Percentiles rank a stretch among this genome's conserved stretches.
Evolutionary conservation across 305 asterid genomes (phyloP).

Genomic region (Fraxinus baroniana): DNA sequence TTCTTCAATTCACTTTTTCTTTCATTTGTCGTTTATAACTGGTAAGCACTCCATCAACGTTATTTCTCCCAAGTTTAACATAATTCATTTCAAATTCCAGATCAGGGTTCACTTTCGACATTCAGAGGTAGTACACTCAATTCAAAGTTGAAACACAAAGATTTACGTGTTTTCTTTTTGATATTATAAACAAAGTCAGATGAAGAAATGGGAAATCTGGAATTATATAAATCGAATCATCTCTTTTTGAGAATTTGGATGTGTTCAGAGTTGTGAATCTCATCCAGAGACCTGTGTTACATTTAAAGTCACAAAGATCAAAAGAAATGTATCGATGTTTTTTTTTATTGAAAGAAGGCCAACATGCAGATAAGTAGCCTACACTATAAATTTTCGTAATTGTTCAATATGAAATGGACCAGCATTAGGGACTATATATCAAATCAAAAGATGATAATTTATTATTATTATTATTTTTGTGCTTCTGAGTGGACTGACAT

Average conservation of each 20-base stretch:
- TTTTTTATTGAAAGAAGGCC: neutral
- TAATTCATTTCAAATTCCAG: neutral
- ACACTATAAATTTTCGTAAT: neutral
- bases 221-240: neutral
- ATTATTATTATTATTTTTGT: neutral
- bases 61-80: neutral
- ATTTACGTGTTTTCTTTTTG: neutral
- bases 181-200: neutral
- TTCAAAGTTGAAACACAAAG: slow-evolving; percentile 14
- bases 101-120: neutral
- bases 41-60: neutral
- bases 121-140: neutral
- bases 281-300: neutral
- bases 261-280: neutral
- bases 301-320: neutral
- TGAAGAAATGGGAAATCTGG: neutral
- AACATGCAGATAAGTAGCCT: neutral
- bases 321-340: neutral
- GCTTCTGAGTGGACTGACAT: neutral
- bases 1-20: neutral
- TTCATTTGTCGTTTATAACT: neutral
- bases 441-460: neutral
- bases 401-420: neutral
- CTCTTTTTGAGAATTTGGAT: neutral
- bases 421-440: neutral